phyloP scores from a whole-genome alignment of 768 basidiomycete species.

The Termitomyces sp. region DNA sequence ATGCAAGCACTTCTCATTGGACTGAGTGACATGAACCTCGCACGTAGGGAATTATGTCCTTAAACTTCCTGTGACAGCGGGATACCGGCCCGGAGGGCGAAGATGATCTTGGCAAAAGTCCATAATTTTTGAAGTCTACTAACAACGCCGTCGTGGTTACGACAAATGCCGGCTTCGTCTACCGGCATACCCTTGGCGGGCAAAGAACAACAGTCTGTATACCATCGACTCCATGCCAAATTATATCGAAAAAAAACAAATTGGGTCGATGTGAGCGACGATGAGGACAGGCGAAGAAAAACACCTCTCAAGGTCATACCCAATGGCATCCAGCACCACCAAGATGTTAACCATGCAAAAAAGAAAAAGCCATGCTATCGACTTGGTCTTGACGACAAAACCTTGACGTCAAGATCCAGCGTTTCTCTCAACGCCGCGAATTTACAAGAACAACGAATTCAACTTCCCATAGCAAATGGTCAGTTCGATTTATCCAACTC shows the following conservation, averaged over 20 bases:
- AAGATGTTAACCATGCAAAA: constrained; percentile 18
- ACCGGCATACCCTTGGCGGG: constrained; percentile 9
- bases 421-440: constrained; percentile 16
- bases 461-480: constrained; percentile 81
- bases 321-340: constrained; percentile 15
- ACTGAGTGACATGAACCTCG: background rate
- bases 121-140: constrained; percentile 2
- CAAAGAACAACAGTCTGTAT: constrained; percentile 2
- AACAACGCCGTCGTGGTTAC: background rate
- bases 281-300: constrained; percentile 25
- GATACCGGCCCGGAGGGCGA: background rate
- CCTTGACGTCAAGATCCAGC: constrained; percentile 19
- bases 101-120: background rate
- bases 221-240: background rate
- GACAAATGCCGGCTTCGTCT: constrained; percentile 1
- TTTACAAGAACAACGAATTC: constrained; percentile 61
- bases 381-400: background rate
- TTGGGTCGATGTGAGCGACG: constrained; percentile 35
- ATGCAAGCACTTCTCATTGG: background rate
- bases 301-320: constrained; percentile 23
- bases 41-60: no score
- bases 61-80: background rate
- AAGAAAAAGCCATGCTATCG: constrained; percentile 28
- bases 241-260: constrained; percentile 13
- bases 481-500: constrained; percentile 11